Evolutionary conservation across 768 basidiomycete species (phyloP).

Genomic region (Termitomyces sp.): DNA sequence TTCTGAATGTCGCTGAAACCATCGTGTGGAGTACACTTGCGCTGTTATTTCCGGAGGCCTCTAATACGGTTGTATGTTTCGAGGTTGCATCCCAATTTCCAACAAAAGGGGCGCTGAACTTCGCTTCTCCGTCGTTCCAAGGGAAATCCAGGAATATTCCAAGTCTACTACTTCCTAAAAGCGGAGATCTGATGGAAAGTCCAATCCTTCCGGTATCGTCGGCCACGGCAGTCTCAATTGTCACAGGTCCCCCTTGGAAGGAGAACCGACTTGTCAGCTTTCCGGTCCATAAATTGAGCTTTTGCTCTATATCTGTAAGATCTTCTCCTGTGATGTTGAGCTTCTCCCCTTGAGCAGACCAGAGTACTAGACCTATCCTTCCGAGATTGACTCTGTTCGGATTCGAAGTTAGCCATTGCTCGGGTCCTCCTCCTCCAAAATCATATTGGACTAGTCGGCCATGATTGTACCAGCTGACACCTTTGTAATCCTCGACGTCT

Average conservation of each 20-base stretch:
- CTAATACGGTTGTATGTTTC: conserved; percentile 42
- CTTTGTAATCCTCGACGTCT: conserved; percentile 42
- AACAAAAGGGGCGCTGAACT: conserved; percentile 56
- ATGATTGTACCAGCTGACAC: conserved; percentile 46
- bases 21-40: conserved; percentile 40
- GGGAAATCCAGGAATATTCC: conserved; percentile 54
- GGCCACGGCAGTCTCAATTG: conserved; percentile 34
- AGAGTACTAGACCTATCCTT: conserved; percentile 41
- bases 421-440: conserved; percentile 41
- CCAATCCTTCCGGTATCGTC: conserved; percentile 35
- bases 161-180: conserved; percentile 32
- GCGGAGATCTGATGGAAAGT: conserved; percentile 32
- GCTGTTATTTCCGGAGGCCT: conserved; percentile 12
- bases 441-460: conserved; percentile 45
- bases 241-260: conserved; percentile 27
- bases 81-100: conserved; percentile 42
- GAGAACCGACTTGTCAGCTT: conserved; percentile 40
- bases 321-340: conserved; percentile 32
- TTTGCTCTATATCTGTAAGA: conserved; percentile 30
- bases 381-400: conserved; percentile 56
- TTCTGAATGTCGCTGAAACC: conserved; percentile 34
- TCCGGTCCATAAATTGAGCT: conserved; percentile 54
- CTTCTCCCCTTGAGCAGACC: conserved; percentile 18
- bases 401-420: conserved; percentile 54
- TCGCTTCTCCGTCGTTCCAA: conserved; percentile 52